Evolutionary conservation across 1,284 basidiomycete species (phyloP).

Genomic region (Boletellus dicymbophilus): DNA sequence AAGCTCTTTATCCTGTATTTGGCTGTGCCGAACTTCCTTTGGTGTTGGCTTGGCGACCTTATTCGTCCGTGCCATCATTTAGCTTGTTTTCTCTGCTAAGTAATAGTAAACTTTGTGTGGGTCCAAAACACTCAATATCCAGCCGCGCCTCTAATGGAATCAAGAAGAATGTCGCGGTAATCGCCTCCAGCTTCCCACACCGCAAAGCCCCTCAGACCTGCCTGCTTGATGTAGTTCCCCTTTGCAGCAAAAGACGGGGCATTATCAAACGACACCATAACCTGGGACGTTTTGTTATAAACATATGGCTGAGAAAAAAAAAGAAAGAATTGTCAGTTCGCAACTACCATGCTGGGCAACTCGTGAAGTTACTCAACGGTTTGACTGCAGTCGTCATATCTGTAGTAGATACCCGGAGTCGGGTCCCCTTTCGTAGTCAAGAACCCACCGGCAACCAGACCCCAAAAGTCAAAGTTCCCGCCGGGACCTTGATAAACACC

Average conservation of each 20-base stretch:
- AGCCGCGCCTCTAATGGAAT: too few relatives aligned
- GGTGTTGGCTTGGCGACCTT: too few relatives aligned
- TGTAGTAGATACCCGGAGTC: constrained; percentile 40
- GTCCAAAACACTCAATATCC: too few relatives aligned
- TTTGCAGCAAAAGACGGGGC: constrained; percentile 54
- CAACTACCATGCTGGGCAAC: not conserved
- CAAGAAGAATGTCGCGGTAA: constrained; percentile 49
- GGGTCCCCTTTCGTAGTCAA: constrained; percentile 38
- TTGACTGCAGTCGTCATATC: constrained; percentile 48
- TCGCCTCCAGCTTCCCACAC: constrained; percentile 64
- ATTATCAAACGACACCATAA: constrained; percentile 40
- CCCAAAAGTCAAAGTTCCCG: constrained; percentile 44
- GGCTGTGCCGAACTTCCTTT: too few relatives aligned
- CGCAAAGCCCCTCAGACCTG: constrained; percentile 51
- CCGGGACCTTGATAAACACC: constrained; percentile 35
- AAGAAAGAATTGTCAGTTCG: constrained; percentile 1
- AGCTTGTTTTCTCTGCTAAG: too few relatives aligned
- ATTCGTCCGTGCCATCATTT: too few relatives aligned
- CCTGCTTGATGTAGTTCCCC: constrained; percentile 49
- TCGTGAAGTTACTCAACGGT: constrained; percentile 39
- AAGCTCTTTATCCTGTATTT: too few relatives aligned
- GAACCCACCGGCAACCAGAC: constrained; percentile 42
- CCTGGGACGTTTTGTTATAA: constrained; percentile 40
- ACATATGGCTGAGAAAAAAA: constrained; percentile 42
- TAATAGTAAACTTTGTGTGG: too few relatives aligned